Base-by-base conservation (phyloP, 2,329 filamentous ascomycete genomes). In the Penicillium sp. region DNA sequence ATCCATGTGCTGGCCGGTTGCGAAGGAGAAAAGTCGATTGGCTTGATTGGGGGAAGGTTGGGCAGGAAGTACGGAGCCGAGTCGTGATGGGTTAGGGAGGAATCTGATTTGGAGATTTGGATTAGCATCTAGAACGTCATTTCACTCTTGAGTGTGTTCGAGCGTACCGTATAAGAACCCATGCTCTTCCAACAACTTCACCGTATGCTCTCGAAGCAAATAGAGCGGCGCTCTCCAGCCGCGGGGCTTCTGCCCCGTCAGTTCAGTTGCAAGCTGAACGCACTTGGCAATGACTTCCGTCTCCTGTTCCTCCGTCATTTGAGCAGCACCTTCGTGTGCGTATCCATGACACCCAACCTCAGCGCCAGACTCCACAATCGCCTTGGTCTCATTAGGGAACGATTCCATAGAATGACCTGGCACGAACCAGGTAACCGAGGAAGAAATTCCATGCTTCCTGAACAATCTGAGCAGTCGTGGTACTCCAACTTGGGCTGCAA, bases 241-340 rank as follows among this genome's bases (percentile, higher is more conserved):
- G 0, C 68, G 64, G 0, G 90, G 90, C 0, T 87, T 87, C 74
- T 90, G 91, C 6, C 89, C 87, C 41, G 83, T 84, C 67, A 93
- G 89, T 0, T 88, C 85, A 0, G 86, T 90, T 36, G 92, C 81
- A 73, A 92, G 81, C 22, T 83, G 82, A 70, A 87, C 91, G 18
- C 88, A 91, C 74, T 90, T 90, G 67, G 89, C 87, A 6, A 94
- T 81, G 2, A 92, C 86, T 54, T 89, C 88, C 11, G 82, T 83
- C 71, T 92, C 89, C 75, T 92, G 89, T 67, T 90, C 87, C 1
- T 89, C 71, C 0, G 83, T 89, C 86, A 91, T 89, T 53, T 87
- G 84, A 10, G 80, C 81, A 0, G 89, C 87, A 62, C 90, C 90
- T 69, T 91, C 88, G 63, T 91, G 88, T 0, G 84, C 86, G 73